phyloP scores from a whole-genome alignment of 345 rosid genomes.

The Conringia planisiliqua region DNA sequence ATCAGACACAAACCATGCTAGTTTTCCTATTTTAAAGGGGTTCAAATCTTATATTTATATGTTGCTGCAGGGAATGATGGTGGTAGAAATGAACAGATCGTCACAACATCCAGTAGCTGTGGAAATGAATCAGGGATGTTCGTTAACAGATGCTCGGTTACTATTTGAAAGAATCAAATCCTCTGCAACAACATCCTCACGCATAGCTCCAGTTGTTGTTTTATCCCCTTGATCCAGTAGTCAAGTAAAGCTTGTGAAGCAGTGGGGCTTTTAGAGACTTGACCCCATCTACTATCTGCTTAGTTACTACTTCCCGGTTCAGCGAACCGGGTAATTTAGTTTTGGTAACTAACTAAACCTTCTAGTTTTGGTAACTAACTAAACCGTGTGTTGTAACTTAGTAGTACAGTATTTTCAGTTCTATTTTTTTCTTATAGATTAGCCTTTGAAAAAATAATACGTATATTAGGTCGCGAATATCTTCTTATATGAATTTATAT shows the following conservation, averaged over 20 bases:
- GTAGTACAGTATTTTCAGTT: not conserved
- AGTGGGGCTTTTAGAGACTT: not conserved
- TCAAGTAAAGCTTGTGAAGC: not conserved
- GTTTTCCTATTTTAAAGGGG: not conserved
- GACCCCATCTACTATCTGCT: not conserved
- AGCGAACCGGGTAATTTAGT: not conserved
- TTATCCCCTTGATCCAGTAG: slow-evolving; percentile 29
- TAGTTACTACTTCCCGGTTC: slow-evolving; percentile 1
- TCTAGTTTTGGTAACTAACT: not conserved
- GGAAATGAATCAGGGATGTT: slow-evolving; percentile 73
- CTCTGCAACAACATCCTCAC: slow-evolving; percentile 10
- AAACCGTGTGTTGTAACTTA: not conserved
- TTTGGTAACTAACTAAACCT: not conserved
- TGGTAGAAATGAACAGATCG: slow-evolving; percentile 54
- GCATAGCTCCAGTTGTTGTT: slow-evolving; percentile 23
- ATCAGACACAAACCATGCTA: not conserved
- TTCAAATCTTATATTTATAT: not conserved
- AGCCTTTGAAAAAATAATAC: not conserved
- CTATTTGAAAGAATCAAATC: slow-evolving; percentile 61
- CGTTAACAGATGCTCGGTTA: slow-evolving; percentile 65
- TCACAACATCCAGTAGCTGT: slow-evolving; percentile 60
- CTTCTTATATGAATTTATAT: not conserved
- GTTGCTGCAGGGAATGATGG: slow-evolving; percentile 68
- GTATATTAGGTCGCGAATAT: not conserved
- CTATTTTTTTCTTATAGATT: not conserved